Evolutionary conservation across 2,329 filamentous ascomycete genomes (phyloP).

Genomic region (Magnaporthiopsis poae): DNA sequence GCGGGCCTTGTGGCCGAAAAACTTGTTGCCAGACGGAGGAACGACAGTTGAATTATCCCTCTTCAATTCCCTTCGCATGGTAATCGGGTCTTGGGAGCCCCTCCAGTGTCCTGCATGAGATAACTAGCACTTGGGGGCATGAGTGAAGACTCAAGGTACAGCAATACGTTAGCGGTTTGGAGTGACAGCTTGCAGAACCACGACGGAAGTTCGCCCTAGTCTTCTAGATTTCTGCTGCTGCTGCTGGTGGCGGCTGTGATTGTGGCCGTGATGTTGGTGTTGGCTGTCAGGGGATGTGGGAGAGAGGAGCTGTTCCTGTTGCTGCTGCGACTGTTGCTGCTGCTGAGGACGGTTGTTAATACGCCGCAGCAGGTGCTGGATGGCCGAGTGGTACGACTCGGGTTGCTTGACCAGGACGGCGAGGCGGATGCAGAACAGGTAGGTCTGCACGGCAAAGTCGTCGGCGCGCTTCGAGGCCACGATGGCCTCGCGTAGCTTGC

Average conservation of each 20-base stretch:
- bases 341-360: conserved; percentile 52
- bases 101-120: too few relatives aligned
- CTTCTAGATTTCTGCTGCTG: too few relatives aligned
- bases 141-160: too few relatives aligned
- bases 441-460: conserved; percentile 75
- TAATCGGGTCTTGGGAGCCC: too few relatives aligned
- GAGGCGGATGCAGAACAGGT: conserved; percentile 82
- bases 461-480: conserved; percentile 67
- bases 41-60: too few relatives aligned
- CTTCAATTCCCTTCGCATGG: too few relatives aligned
- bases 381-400: conserved; percentile 81
- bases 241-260: too few relatives aligned
- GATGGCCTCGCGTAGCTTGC: conserved; percentile 85
- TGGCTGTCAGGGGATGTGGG: neutral
- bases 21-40: too few relatives aligned
- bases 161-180: too few relatives aligned
- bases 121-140: too few relatives aligned
- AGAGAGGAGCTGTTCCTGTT: conserved; percentile 51
- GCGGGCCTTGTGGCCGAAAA: conserved; percentile 66
- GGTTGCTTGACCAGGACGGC: conserved; percentile 72
- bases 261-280: neutral
- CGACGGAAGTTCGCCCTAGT: too few relatives aligned
- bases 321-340: conserved; percentile 17
- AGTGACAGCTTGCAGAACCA: too few relatives aligned
- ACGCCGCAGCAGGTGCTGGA: conserved; percentile 64